A percentile compares a stretch with the other conserved stretches of the same genome.
phyloP scores from a whole-genome alignment of 1,139 yeast genomes.

The Komagataea norvegica region DNA sequence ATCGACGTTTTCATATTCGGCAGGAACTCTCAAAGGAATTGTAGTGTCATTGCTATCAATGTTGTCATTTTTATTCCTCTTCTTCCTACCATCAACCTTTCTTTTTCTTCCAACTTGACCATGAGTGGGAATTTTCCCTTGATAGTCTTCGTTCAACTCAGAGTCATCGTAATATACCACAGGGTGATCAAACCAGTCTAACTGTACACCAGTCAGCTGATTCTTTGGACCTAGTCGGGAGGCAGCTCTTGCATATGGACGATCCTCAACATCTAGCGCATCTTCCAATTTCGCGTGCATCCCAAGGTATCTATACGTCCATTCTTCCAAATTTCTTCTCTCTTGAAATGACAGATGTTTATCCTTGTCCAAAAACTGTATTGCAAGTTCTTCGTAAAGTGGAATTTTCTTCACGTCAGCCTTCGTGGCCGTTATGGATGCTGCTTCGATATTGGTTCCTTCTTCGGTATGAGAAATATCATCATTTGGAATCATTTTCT shows the following conservation, averaged over 20 bases:
- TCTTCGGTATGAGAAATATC: not conserved
- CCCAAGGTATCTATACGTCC: constrained; percentile 82
- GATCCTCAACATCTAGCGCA: constrained; percentile 71
- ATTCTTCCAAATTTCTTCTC: constrained; percentile 55
- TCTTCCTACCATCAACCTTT: constrained; percentile 20
- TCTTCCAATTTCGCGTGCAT: constrained; percentile 74
- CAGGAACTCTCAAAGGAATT: constrained; percentile 41
- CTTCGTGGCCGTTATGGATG: not conserved
- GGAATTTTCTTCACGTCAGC: constrained; percentile 33
- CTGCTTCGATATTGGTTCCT: not conserved
- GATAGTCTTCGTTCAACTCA: constrained; percentile 22
- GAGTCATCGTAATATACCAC: constrained; percentile 60
- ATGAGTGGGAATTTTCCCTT: constrained; percentile 24
- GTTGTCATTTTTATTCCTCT: constrained; percentile 12
- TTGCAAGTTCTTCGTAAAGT: constrained; percentile 57
- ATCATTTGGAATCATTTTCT: constrained; percentile 18
- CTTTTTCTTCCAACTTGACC: constrained; percentile 16
- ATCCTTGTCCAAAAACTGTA: constrained; percentile 46
- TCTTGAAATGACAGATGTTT: constrained; percentile 37
- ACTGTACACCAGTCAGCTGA: constrained; percentile 56
- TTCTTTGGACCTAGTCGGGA: constrained; percentile 73
- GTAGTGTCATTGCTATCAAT: constrained; percentile 22
- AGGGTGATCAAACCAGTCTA: constrained; percentile 64
- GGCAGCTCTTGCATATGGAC: constrained; percentile 80
- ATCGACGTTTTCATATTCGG: constrained; percentile 39